These are phyloP conservation scores for Phaffia rhodozyma DNA, from an alignment of 1,284 basidiomycete genomes.

Conservation along the genomic window DNA sequence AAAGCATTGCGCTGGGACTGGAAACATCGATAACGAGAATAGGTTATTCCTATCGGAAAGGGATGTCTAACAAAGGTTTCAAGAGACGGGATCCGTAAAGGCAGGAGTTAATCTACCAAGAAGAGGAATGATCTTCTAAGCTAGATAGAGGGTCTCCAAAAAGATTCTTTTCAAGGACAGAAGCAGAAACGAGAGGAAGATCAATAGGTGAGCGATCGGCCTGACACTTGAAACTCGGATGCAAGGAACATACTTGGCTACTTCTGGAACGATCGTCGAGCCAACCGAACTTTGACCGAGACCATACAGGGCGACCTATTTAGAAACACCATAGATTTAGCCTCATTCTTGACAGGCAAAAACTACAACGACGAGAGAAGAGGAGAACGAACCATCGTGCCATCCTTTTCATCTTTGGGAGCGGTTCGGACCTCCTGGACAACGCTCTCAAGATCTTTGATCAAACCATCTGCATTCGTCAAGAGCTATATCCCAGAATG, in stretches of 20 bases:
- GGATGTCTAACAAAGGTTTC: too few species aligned
- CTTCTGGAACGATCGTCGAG: slow-evolving; percentile 70
- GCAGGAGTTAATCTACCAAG: too few species aligned
- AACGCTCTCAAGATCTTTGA: slow-evolving; percentile 55
- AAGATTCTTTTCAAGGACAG: slow-evolving; percentile 40
- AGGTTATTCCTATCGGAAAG: too few species aligned
- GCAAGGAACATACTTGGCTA: slow-evolving; percentile 45
- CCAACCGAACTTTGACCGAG: slow-evolving; percentile 78
- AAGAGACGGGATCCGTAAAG: too few species aligned
- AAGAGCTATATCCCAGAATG: background rate
- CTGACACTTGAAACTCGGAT: slow-evolving; percentile 25
- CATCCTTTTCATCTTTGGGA: slow-evolving; percentile 42
- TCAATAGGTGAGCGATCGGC: background rate
- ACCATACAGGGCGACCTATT: slow-evolving; percentile 41
- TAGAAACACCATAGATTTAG: slow-evolving; percentile 3
- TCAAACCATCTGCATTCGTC: slow-evolving; percentile 39
- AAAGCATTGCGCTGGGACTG: too few species aligned
- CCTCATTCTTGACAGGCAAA: background rate
- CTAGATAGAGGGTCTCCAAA: slow-evolving; percentile 71
- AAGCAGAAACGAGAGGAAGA: background rate
- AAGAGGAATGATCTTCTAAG: slow-evolving; percentile 25
- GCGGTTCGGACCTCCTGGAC: slow-evolving; percentile 69
- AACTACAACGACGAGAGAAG: background rate
- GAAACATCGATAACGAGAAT: too few species aligned
- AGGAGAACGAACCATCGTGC: slow-evolving; percentile 69